These are phyloP conservation scores for Inga laurina DNA, from an alignment of 306 rosid genomes.

Conservation along the genomic window DNA sequence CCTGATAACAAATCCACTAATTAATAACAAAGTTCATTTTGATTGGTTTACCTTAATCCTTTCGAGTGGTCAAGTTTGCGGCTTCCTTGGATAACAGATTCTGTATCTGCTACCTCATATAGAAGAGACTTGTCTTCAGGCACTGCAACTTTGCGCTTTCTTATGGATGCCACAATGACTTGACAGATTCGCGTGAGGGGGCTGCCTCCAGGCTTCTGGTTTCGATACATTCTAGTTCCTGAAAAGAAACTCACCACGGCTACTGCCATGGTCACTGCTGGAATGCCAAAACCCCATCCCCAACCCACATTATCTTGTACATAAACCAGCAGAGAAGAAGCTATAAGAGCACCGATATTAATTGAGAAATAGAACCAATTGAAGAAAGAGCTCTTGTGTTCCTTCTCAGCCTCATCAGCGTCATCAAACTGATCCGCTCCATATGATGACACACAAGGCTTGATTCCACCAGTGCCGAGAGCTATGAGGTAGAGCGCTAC, in stretches of 20 bases:
- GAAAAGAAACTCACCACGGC: slow-evolving; percentile 66
- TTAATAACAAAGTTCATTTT: not conserved
- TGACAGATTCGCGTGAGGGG: slow-evolving; percentile 61
- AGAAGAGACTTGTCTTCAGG: slow-evolving; percentile 54
- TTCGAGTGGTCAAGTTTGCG: slow-evolving; percentile 69
- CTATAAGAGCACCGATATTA: slow-evolving; percentile 67
- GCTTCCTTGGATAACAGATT: slow-evolving; percentile 65
- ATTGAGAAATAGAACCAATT: slow-evolving; percentile 72
- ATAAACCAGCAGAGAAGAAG: slow-evolving; percentile 62
- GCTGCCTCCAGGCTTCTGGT: slow-evolving; percentile 73
- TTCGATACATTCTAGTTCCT: slow-evolving; percentile 54
- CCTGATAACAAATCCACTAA: not conserved
- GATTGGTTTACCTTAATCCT: slow-evolving; percentile 44
- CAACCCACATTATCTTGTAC: slow-evolving; percentile 56
- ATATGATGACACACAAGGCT: slow-evolving; percentile 70
- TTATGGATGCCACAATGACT: slow-evolving; percentile 62
- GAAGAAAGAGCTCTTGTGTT: slow-evolving; percentile 70
- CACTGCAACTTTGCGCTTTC: slow-evolving; percentile 38
- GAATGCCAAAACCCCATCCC: slow-evolving; percentile 75
- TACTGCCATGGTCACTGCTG: slow-evolving; percentile 62
- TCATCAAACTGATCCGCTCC: slow-evolving; percentile 83
- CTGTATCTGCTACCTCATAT: slow-evolving; percentile 57
- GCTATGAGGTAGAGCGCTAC: slow-evolving; percentile 68
- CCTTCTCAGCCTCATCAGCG: slow-evolving; percentile 57
- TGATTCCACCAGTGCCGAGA: slow-evolving; percentile 73